phyloP scores from a whole-genome alignment of 176 grass and related monocot species.

The Metroxylon sagu region DNA sequence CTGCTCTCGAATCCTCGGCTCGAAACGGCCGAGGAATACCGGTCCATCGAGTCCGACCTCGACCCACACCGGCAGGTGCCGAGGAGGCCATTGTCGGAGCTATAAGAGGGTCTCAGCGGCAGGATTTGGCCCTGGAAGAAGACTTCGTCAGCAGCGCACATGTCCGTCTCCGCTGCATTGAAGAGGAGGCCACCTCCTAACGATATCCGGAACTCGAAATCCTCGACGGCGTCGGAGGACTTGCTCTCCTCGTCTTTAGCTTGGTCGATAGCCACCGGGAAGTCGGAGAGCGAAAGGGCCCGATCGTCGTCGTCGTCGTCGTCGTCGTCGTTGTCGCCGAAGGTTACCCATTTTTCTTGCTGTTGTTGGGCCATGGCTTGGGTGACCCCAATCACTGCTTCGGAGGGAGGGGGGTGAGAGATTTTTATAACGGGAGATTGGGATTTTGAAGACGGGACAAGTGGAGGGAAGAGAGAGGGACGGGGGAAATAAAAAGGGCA shows the following conservation, averaged over 20 bases:
- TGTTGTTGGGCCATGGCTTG: conserved; percentile 12
- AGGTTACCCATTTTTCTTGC: conserved; percentile 11
- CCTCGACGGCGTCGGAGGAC: background rate
- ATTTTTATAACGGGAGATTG: background rate
- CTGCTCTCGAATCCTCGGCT: conserved; percentile 3
- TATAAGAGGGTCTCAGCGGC: conserved; percentile 17
- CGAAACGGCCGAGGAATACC: background rate
- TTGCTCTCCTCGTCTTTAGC: background rate
- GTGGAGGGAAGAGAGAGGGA: too few relatives aligned
- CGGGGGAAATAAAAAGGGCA: too few relatives aligned
- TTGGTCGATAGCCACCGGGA: conserved; percentile 12
- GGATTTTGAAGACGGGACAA: too few relatives aligned
- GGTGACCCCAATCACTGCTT: too few relatives aligned
- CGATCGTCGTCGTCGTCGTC: conserved; percentile 15
- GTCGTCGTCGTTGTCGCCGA: conserved; percentile 14
- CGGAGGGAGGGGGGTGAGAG: background rate
- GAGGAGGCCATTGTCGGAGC: conserved; percentile 17
- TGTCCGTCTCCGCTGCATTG: conserved; percentile 8
- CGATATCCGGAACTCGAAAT: conserved; percentile 40
- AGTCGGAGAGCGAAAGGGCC: conserved; percentile 24
- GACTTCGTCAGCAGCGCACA: conserved; percentile 33
- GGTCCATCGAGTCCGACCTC: conserved; percentile 8
- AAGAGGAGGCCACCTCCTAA: background rate
- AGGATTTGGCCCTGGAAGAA: conserved; percentile 33
- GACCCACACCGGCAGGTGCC: conserved; percentile 4